Evolutionary conservation across 306 rosid species (phyloP).

Genomic region (Astragalus glycyphyllos): DNA sequence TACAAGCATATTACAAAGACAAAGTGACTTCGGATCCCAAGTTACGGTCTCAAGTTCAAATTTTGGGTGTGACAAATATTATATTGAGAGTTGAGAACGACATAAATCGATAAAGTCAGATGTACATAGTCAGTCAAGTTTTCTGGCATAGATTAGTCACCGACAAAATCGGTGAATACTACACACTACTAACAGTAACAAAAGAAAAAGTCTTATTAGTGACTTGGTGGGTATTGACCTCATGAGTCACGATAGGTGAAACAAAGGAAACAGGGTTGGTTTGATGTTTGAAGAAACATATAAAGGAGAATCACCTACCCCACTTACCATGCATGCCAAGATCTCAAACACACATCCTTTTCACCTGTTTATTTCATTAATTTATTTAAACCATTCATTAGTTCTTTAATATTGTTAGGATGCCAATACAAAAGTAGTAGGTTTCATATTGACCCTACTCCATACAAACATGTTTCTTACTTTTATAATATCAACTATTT

Average conservation of each 20-base stretch:
- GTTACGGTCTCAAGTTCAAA: too few relatives aligned
- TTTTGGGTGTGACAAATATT: too few relatives aligned
- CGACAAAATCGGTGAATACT: too few relatives aligned
- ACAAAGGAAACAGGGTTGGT: slow-evolving; percentile 20
- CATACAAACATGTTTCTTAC: not conserved
- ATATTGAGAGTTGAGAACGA: too few relatives aligned
- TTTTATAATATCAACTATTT: not conserved
- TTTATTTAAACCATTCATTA: not conserved
- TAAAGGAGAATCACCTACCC: slow-evolving; percentile 58
- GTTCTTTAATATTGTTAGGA: slow-evolving; percentile 16
- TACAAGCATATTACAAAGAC: not conserved
- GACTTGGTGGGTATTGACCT: slow-evolving; percentile 20
- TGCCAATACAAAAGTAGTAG: slow-evolving; percentile 39
- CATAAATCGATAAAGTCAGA: too few relatives aligned
- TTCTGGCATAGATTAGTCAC: too few relatives aligned
- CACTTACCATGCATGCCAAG: slow-evolving; percentile 26
- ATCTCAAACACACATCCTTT: not conserved
- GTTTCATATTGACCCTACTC: slow-evolving; percentile 23
- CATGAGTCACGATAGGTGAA: slow-evolving; percentile 30
- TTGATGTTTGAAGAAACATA: slow-evolving; percentile 46
- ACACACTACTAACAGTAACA: too few relatives aligned
- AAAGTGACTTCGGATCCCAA: too few relatives aligned
- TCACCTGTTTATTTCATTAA: slow-evolving; percentile 14
- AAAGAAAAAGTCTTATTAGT: not conserved
- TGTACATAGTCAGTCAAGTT: too few relatives aligned